Evolutionary conservation across 441 rosid species (phyloP).

Genomic region (Isatis lusitanica): DNA sequence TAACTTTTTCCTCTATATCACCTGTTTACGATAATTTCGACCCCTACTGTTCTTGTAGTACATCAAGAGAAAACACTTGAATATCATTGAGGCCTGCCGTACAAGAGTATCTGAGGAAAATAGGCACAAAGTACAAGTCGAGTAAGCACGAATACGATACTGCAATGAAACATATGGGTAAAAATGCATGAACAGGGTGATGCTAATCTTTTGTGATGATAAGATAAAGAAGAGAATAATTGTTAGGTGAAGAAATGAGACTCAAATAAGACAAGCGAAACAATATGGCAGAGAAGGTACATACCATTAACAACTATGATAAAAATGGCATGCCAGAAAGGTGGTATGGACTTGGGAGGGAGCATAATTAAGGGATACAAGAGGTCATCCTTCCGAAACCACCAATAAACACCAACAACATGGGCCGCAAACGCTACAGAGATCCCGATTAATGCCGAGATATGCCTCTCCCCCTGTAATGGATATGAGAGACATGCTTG

Average conservation of each 20-base stretch:
- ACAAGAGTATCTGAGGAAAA: constrained; percentile 55
- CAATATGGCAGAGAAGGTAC: constrained; percentile 17
- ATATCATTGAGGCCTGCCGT: constrained; percentile 59
- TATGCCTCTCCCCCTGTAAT: constrained; percentile 62
- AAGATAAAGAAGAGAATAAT: background rate
- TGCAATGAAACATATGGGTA: constrained; percentile 1
- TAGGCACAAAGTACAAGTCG: constrained; percentile 17
- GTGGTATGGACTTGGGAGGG: constrained; percentile 65
- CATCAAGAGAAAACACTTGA: constrained; percentile 56
- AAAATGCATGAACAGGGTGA: background rate
- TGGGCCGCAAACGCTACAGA: constrained; percentile 43
- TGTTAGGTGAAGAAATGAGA: background rate
- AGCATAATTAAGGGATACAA: constrained; percentile 57
- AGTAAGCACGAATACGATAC: constrained; percentile 1
- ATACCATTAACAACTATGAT: constrained; percentile 61
- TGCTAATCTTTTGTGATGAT: constrained; percentile 4
- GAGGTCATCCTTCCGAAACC: constrained; percentile 53
- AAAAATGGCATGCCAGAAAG: constrained; percentile 71
- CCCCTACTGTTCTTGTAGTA: constrained; percentile 62
- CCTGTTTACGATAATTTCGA: constrained; percentile 62
- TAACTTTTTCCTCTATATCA: constrained; percentile 7
- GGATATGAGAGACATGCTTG: constrained; percentile 27
- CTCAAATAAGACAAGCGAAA: background rate
- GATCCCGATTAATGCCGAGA: constrained; percentile 45
- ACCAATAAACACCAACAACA: constrained; percentile 61